Percentiles rank a stretch among this genome's conserved stretches.
Conservation (phyloP, 2,329 filamentous ascomycete species). For the Trichoderma semiorbis region DNA sequence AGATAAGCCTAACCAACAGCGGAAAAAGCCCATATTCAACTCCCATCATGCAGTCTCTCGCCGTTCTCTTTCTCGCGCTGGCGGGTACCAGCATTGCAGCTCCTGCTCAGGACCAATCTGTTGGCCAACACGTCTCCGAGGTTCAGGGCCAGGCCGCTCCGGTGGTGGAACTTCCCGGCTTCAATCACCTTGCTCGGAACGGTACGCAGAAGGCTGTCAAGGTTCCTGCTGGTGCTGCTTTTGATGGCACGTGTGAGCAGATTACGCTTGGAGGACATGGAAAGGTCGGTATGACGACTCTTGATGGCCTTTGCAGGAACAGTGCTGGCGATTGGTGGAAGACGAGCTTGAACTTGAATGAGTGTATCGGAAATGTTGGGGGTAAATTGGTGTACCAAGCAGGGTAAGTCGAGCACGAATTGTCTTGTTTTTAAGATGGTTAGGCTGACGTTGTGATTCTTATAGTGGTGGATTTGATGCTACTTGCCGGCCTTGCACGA, state of each 20-base stretch:
- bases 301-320: slow-evolving; percentile 25
- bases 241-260: slow-evolving; percentile 21
- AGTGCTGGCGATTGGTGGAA: slow-evolving; percentile 22
- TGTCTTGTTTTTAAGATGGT: neutral
- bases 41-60: neutral
- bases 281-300: slow-evolving; percentile 21
- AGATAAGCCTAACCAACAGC: neutral
- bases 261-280: slow-evolving; percentile 25
- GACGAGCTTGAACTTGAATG: slow-evolving; percentile 28
- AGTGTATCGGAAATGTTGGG: slow-evolving; percentile 22
- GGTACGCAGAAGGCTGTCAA: neutral
- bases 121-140: neutral
- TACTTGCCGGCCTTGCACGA: slow-evolving; percentile 24
- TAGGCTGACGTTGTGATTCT: neutral
- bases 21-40: neutral
- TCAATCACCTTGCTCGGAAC: slow-evolving; percentile 14
- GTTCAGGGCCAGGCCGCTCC: neutral
- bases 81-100: neutral
- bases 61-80: slow-evolving; percentile 15
- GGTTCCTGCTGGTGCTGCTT: neutral
- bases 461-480: slow-evolving; percentile 24
- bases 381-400: slow-evolving; percentile 22
- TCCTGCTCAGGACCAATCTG: neutral
- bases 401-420: neutral
- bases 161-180: neutral